A percentile compares a stretch with the other conserved stretches of the same genome.
Evolutionary conservation across 371 early-diverging fungal genomes (phyloP).

Genomic region (Lichtheimia ornata): DNA sequence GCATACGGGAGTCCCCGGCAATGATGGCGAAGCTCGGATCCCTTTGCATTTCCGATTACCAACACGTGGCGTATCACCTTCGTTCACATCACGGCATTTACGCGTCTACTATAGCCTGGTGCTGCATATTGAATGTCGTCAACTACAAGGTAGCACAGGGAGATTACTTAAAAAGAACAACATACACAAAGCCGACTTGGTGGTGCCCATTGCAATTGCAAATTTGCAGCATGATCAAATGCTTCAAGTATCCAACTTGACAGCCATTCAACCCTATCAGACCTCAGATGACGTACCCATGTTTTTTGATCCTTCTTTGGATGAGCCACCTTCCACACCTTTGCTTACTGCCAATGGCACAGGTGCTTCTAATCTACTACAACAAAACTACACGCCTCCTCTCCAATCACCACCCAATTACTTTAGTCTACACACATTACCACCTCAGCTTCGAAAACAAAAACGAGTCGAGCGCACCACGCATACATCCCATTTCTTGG

Average conservation of each 20-base stretch:
- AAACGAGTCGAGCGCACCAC: conserved; percentile 30
- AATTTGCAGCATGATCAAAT: conserved; percentile 46
- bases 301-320: conserved; percentile 44
- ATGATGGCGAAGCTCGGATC: conserved; percentile 13
- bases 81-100: conserved; percentile 41
- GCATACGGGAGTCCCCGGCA: conserved; percentile 14
- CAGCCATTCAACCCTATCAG: conserved; percentile 29
- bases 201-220: conserved; percentile 41
- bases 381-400: conserved; percentile 19
- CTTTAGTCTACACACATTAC: conserved; percentile 38
- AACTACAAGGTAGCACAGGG: conserved; percentile 18
- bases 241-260: conserved; percentile 35
- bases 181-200: conserved; percentile 23
- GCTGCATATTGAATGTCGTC: conserved; percentile 17
- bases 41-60: conserved; percentile 36
- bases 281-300: conserved; percentile 31
- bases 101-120: conserved; percentile 42
- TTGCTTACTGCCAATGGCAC: conserved; percentile 8
- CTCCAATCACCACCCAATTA: conserved; percentile 48
- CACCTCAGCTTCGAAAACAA: conserved; percentile 26
- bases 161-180: conserved; percentile 28
- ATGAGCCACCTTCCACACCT: conserved; percentile 35
- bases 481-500: too few relatives aligned
- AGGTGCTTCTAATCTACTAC: conserved; percentile 4
- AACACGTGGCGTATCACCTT: conserved; percentile 48